Evolutionary conservation across 1,284 basidiomycete genomes (phyloP).

Genomic region (Austroboletus niveus): DNA sequence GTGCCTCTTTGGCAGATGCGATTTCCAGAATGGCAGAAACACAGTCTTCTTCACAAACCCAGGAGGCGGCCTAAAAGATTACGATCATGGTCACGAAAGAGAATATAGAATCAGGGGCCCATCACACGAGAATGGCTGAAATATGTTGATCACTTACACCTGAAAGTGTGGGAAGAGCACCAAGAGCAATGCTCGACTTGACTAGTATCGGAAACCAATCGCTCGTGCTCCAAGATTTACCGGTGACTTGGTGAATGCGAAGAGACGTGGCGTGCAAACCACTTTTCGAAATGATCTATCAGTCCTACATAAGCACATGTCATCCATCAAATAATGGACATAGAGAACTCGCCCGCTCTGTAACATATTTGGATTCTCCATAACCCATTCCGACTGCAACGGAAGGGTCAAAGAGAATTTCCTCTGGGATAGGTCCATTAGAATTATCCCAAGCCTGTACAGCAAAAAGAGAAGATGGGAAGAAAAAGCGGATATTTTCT

Average conservation of each 20-base stretch:
- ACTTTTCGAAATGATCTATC: constrained; percentile 23
- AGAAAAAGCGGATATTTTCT: constrained; percentile 30
- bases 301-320: neutral
- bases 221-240: constrained; percentile 28
- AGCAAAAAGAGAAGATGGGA: constrained; percentile 33
- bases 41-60: constrained; percentile 22
- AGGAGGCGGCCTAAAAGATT: constrained; percentile 16
- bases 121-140: too few relatives aligned
- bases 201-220: constrained; percentile 34
- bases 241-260: constrained; percentile 31
- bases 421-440: constrained; percentile 36
- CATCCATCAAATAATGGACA: too few relatives aligned
- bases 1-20: constrained; percentile 5
- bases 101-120: neutral
- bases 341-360: constrained; percentile 1
- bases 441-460: constrained; percentile 35
- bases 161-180: constrained; percentile 24
- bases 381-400: constrained; percentile 8
- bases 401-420: constrained; percentile 16
- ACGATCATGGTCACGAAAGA: neutral
- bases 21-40: constrained; percentile 18
- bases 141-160: constrained; percentile 22
- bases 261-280: constrained; percentile 24
- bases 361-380: constrained; percentile 8
- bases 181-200: constrained; percentile 25